A percentile compares a stretch with the other conserved stretches of the same genome.
These are phyloP conservation scores for Populus tomentosa DNA, from an alignment of 441 rosid species.

Conservation along the genomic window DNA sequence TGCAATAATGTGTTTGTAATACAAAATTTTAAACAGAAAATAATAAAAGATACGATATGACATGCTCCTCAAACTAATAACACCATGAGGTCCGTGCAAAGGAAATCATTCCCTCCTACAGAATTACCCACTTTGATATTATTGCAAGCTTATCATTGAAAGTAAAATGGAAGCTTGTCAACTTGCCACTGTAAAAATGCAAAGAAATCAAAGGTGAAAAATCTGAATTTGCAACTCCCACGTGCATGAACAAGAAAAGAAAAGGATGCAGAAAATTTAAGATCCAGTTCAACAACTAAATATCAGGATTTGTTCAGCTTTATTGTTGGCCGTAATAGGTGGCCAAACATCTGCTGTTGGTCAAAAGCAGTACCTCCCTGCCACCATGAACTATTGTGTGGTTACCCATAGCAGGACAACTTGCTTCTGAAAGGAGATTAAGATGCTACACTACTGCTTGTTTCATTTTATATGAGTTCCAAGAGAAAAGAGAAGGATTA, in stretches of 20 bases:
- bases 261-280: background rate
- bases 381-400: background rate
- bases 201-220: background rate
- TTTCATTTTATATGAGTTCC: background rate
- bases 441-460: background rate
- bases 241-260: background rate
- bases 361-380: background rate
- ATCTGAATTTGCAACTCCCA: background rate
- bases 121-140: background rate
- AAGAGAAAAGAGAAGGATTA: background rate
- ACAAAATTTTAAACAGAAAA: background rate
- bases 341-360: background rate
- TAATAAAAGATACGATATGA: background rate
- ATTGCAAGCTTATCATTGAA: background rate
- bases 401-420: background rate
- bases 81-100: background rate
- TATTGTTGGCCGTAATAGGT: background rate
- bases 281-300: background rate
- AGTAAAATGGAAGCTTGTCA: background rate
- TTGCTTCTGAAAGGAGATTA: background rate
- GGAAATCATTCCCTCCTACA: background rate
- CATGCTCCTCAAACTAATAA: background rate
- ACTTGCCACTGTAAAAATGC: background rate
- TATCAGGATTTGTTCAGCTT: background rate
- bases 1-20: slow-evolving; percentile 24